Evolutionary conservation across 2,329 filamentous ascomycete species (phyloP).

Genomic region (Talaromyces islandicus): DNA sequence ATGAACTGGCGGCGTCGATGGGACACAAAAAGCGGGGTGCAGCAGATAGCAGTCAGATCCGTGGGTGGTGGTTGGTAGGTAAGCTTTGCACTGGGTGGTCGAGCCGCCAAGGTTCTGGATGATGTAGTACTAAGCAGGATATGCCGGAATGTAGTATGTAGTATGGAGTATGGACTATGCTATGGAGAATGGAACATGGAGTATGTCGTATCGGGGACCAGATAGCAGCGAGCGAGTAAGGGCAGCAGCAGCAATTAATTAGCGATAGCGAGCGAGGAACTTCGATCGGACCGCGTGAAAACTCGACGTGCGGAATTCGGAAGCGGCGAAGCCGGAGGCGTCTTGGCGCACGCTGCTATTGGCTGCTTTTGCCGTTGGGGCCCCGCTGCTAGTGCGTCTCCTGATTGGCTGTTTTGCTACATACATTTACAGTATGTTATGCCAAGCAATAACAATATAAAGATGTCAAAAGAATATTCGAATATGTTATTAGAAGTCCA

Average conservation of each 20-base stretch:
- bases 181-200: no score
- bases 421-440: no score
- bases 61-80: not conserved
- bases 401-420: no score
- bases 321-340: not conserved
- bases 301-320: not conserved
- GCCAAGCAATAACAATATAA: no score
- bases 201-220: no score
- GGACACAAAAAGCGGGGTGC: conserved; percentile 1
- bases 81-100: not conserved
- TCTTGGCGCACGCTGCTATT: not conserved
- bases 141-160: no score
- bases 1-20: not conserved
- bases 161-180: no score
- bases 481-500: no score
- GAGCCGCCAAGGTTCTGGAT: not conserved
- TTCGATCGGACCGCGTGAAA: not conserved
- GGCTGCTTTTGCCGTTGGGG: not conserved
- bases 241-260: not conserved
- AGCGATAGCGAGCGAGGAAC: not conserved
- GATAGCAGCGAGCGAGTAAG: not conserved
- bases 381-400: not conserved
- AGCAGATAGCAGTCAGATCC: not conserved
- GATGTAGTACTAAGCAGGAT: no score
- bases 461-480: no score